Conservation (phyloP, 192 early-diverging fungal genomes). For the Backusella tuberculispora region DNA sequence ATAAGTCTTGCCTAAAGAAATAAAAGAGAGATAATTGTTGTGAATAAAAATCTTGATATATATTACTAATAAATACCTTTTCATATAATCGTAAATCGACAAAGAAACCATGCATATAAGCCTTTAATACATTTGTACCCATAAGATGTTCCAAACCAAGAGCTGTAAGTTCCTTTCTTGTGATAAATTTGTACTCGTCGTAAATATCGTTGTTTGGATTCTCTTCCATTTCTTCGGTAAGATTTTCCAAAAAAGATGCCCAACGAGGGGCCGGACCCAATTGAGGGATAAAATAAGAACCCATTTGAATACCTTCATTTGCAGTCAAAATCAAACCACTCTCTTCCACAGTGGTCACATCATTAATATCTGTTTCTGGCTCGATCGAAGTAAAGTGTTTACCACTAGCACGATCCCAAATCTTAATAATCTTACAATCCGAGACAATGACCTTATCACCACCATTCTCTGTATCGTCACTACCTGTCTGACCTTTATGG, state of each 20-base stretch:
- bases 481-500: slow-evolving; percentile 61
- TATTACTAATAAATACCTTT: slow-evolving; percentile 48
- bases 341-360: slow-evolving; percentile 80
- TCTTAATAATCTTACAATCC: slow-evolving; percentile 90
- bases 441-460: slow-evolving; percentile 78
- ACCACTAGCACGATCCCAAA: slow-evolving; percentile 89
- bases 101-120: slow-evolving; percentile 99
- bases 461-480: slow-evolving; percentile 54
- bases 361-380: slow-evolving; percentile 91
- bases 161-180: slow-evolving; percentile 81
- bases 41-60: slow-evolving; percentile 20
- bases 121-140: slow-evolving; percentile 89
- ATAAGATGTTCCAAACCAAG: slow-evolving; percentile 92
- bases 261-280: slow-evolving; percentile 92
- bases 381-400: slow-evolving; percentile 91
- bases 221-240: slow-evolving; percentile 94
- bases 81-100: slow-evolving; percentile 95
- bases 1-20: slow-evolving; percentile 78
- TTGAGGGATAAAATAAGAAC: slow-evolving; percentile 89
- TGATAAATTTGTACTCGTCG: slow-evolving; percentile 99
- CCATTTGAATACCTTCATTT: slow-evolving; percentile 92
- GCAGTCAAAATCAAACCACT: slow-evolving; percentile 90
- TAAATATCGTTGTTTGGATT: slow-evolving; percentile 84
- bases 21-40: neutral
- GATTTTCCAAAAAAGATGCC: slow-evolving; percentile 94